Conservation (phyloP, 2,329 filamentous ascomycete genomes). For the Claviceps capensis region DNA sequence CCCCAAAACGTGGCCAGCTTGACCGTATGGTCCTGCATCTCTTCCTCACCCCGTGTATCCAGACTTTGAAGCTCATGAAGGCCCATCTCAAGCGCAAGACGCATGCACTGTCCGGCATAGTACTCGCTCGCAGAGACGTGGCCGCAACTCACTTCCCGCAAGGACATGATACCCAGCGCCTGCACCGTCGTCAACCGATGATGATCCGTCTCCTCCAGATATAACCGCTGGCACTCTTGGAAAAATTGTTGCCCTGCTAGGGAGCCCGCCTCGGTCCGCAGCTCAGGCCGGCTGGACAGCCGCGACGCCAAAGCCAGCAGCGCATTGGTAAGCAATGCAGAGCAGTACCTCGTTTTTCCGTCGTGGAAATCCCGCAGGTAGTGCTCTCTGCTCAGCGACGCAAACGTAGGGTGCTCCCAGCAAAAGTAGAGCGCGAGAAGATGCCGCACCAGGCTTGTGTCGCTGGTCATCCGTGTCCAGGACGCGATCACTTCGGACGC, state of each 20-base stretch:
- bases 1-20: slow-evolving; percentile 47
- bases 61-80: slow-evolving; percentile 38
- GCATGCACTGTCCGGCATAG: slow-evolving; percentile 56
- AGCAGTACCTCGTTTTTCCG: slow-evolving; percentile 50
- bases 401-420: slow-evolving; percentile 63
- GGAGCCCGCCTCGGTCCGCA: slow-evolving; percentile 44
- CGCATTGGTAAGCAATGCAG: slow-evolving; percentile 49
- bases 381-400: slow-evolving; percentile 55
- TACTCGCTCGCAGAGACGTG: slow-evolving; percentile 59
- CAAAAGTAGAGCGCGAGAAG: slow-evolving; percentile 55
- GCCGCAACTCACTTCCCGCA: slow-evolving; percentile 57
- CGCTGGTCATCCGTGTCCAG: slow-evolving; percentile 50
- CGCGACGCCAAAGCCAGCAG: slow-evolving; percentile 51
- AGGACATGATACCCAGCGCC: slow-evolving; percentile 60
- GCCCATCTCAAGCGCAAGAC: slow-evolving; percentile 57
- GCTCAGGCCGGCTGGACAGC: slow-evolving; percentile 49
- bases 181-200: slow-evolving; percentile 56
- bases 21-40: slow-evolving; percentile 41
- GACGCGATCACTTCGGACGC: slow-evolving; percentile 14
- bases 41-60: slow-evolving; percentile 18
- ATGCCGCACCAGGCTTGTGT: slow-evolving; percentile 44
- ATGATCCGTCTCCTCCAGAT: slow-evolving; percentile 41
- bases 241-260: slow-evolving; percentile 60
- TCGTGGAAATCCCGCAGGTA: slow-evolving; percentile 51
- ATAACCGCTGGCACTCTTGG: slow-evolving; percentile 47